phyloP scores from a whole-genome alignment of 1,284 basidiomycete species.

The Anthracocystis walkeri region DNA sequence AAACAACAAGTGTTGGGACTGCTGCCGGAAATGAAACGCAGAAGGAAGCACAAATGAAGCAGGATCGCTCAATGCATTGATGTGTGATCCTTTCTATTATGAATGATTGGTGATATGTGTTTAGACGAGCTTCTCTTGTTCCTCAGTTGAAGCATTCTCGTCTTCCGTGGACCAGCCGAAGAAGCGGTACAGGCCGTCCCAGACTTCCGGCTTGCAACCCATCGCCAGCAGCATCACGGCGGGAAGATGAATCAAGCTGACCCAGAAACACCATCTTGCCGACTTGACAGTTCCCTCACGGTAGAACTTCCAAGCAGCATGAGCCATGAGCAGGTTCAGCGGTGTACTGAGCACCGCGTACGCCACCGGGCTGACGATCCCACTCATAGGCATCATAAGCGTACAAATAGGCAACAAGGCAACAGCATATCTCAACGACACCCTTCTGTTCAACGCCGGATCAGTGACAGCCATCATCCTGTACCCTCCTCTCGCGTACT shows the following conservation, averaged over 20 bases:
- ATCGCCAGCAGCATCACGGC: slow-evolving; percentile 92
- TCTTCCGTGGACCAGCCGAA: slow-evolving; percentile 25
- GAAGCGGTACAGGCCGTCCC: slow-evolving; percentile 50
- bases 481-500: slow-evolving; percentile 94
- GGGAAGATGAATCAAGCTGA: slow-evolving; percentile 91
- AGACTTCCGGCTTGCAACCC: slow-evolving; percentile 71
- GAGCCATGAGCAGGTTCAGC: slow-evolving; percentile 80
- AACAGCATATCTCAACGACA: slow-evolving; percentile 84
- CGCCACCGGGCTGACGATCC: slow-evolving; percentile 70
- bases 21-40: neutral
- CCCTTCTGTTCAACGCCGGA: slow-evolving; percentile 84
- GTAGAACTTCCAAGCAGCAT: slow-evolving; percentile 77
- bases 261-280: slow-evolving; percentile 77
- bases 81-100: too few species aligned
- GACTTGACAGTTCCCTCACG: slow-evolving; percentile 76
- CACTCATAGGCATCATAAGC: slow-evolving; percentile 72
- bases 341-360: slow-evolving; percentile 83
- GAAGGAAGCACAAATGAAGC: neutral
- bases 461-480: slow-evolving; percentile 88
- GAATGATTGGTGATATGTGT: neutral
- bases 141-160: neutral
- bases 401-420: slow-evolving; percentile 85
- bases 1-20: neutral
- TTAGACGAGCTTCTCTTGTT: slow-evolving; percentile 19
- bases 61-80: neutral